These are phyloP conservation scores for Scheffersomyces insectosa DNA, from an alignment of 1,139 yeast species.

Conservation along the genomic window DNA sequence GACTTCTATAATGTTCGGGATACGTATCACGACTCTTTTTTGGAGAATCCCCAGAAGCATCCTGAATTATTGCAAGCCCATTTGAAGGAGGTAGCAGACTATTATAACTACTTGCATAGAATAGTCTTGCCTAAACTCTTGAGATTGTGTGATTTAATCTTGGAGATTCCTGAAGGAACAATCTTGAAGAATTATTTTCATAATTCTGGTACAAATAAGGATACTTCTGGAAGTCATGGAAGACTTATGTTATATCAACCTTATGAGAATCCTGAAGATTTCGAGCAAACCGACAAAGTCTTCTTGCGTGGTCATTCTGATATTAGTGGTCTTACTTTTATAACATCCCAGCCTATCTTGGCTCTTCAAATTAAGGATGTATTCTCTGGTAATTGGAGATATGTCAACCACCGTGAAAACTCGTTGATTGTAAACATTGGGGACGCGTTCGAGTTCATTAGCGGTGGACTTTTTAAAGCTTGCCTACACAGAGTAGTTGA, in stretches of 20 bases:
- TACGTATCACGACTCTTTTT: slow-evolving; percentile 21
- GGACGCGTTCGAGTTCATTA: slow-evolving; percentile 48
- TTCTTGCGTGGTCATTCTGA: slow-evolving; percentile 56
- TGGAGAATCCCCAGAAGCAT: slow-evolving; percentile 18
- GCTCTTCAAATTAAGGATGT: slow-evolving; percentile 51
- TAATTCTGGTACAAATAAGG: slow-evolving; percentile 27
- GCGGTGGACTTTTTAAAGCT: slow-evolving; percentile 51
- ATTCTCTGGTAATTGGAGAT: slow-evolving; percentile 48
- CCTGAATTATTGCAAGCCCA: slow-evolving; percentile 39
- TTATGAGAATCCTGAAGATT: slow-evolving; percentile 25
- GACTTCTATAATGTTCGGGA: slow-evolving; percentile 40
- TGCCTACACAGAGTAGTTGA: slow-evolving; percentile 48
- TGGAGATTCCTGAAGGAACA: slow-evolving; percentile 45
- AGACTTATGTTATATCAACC: slow-evolving; percentile 44
- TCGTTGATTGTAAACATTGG: slow-evolving; percentile 52
- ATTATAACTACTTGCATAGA: slow-evolving; percentile 35
- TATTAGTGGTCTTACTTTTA: slow-evolving; percentile 48
- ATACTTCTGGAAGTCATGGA: slow-evolving; percentile 37
- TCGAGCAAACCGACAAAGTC: slow-evolving; percentile 32
- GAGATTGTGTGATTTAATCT: slow-evolving; percentile 39
- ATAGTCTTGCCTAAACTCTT: slow-evolving; percentile 34
- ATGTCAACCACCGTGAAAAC: slow-evolving; percentile 45
- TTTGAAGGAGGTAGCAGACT: slow-evolving; percentile 35
- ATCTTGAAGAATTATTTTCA: slow-evolving; percentile 31
- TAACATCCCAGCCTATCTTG: slow-evolving; percentile 50